Evolutionary conservation across 345 rosid genomes (phyloP).

Genomic region (Citrus maxima): DNA sequence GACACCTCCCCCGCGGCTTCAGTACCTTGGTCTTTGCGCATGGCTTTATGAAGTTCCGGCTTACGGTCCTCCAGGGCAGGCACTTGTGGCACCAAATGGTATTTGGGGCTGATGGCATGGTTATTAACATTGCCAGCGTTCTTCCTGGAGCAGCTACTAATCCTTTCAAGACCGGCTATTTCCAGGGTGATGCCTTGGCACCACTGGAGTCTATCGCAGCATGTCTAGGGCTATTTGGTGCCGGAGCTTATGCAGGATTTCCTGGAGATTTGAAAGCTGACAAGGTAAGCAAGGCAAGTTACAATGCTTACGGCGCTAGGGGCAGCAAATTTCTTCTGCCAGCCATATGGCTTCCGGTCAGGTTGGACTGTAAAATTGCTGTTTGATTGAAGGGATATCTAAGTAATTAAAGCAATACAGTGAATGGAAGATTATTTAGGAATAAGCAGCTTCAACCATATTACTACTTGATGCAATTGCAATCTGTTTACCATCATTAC

Average conservation of each 20-base stretch:
- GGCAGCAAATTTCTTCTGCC: constrained; percentile 23
- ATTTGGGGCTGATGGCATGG: constrained; percentile 18
- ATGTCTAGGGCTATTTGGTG: constrained; percentile 29
- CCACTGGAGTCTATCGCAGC: constrained; percentile 27
- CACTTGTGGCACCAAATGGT: constrained; percentile 23
- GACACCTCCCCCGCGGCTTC: no score
- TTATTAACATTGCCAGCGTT: constrained; percentile 22
- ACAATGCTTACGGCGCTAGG: constrained; percentile 16
- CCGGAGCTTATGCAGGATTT: constrained; percentile 29
- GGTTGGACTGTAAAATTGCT: constrained; percentile 9
- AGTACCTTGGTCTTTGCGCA: no score
- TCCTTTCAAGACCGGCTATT: constrained; percentile 23
- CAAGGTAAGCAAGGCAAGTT: constrained; percentile 21
- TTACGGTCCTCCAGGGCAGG: no score
- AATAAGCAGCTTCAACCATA: not conserved
- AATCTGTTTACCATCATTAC: no score
- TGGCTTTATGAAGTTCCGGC: no score
- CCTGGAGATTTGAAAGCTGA: constrained; percentile 20
- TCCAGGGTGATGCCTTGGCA: constrained; percentile 21
- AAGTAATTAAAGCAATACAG: no score
- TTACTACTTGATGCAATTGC: no score
- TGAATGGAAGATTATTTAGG: not conserved
- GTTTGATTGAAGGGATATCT: not conserved
- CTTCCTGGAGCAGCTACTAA: constrained; percentile 28
- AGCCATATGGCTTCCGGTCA: constrained; percentile 17